phyloP scores from a whole-genome alignment of 1,284 basidiomycete genomes.

The Puccinia triticina region DNA sequence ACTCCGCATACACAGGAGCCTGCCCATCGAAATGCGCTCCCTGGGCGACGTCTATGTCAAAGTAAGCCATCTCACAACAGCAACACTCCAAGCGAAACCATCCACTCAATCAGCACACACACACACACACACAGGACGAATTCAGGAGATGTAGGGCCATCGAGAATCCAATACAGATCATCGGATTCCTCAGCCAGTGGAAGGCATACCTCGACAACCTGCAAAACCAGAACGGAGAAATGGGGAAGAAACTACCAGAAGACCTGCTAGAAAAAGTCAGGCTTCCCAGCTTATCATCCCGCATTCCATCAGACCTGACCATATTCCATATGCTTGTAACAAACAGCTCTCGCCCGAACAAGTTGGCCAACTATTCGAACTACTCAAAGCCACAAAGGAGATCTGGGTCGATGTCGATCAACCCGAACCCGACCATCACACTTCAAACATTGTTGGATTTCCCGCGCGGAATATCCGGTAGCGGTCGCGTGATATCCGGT shows the following conservation, averaged over 20 bases:
- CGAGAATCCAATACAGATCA: constrained; percentile 59
- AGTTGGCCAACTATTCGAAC: constrained; percentile 60
- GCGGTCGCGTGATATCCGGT: too few species aligned
- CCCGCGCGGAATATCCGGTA: too few species aligned
- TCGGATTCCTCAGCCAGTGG: constrained; percentile 60
- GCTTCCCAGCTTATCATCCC: not conserved
- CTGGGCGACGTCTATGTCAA: constrained; percentile 60
- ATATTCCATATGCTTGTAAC: too few species aligned
- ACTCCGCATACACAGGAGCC: constrained; percentile 57
- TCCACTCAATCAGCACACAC: too few species aligned
- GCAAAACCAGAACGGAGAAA: constrained; percentile 49
- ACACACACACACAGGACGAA: too few species aligned
- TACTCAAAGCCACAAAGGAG: constrained; percentile 53
- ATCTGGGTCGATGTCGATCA: constrained; percentile 44
- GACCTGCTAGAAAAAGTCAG: constrained; percentile 52
- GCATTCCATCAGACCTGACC: not conserved
- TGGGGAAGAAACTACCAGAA: constrained; percentile 55
- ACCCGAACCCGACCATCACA: too few species aligned
- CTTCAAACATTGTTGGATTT: too few species aligned
- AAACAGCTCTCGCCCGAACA: constrained; percentile 59
- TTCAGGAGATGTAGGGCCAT: constrained; percentile 52
- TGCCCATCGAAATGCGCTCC: constrained; percentile 58
- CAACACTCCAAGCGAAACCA: too few species aligned
- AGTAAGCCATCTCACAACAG: constrained; percentile 51
- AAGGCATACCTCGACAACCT: constrained; percentile 59